Percentiles rank a stretch among this genome's conserved stretches.
Evolutionary conservation across 805 yeast genomes (phyloP).

Genomic region (Hanseniaspora pseudoguilliermondii): DNA sequence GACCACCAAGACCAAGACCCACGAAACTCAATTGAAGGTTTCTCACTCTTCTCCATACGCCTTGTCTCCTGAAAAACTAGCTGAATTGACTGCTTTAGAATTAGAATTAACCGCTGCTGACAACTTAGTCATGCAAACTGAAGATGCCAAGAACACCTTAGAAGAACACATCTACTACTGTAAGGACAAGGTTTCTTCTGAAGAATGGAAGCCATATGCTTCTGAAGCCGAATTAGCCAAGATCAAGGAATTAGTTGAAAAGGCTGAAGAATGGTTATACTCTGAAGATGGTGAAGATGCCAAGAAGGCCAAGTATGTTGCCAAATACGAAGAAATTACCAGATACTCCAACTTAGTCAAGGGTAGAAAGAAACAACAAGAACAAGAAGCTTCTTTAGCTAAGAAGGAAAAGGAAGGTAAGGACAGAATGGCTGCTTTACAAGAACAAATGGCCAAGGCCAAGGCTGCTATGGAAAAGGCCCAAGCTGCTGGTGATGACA

Average conservation of each 20-base stretch:
- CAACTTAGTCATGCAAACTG: slow-evolving; percentile 95
- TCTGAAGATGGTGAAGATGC: slow-evolving; percentile 88
- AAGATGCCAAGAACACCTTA: slow-evolving; percentile 93
- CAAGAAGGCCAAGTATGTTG: slow-evolving; percentile 90
- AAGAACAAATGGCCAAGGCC: slow-evolving; percentile 56
- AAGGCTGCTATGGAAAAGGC: slow-evolving; percentile 24
- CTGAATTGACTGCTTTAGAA: slow-evolving; percentile 67
- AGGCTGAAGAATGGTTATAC: slow-evolving; percentile 96
- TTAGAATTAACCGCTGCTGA: slow-evolving; percentile 74
- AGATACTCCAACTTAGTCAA: slow-evolving; percentile 86
- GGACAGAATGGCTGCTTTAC: slow-evolving; percentile 66
- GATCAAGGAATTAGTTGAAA: slow-evolving; percentile 56
- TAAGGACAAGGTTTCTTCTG: slow-evolving; percentile 70
- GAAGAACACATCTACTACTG: slow-evolving; percentile 97
- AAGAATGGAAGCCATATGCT: slow-evolving; percentile 76
- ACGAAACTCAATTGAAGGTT: slow-evolving; percentile 68
- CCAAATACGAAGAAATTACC: slow-evolving; percentile 94
- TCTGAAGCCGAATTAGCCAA: slow-evolving; percentile 78
- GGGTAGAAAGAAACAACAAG: slow-evolving; percentile 88
- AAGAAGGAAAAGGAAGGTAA: slow-evolving; percentile 78
- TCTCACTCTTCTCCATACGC: slow-evolving; percentile 36
- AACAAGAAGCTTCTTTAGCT: slow-evolving; percentile 90
- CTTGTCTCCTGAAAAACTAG: slow-evolving; percentile 43
- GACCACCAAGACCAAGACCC: slow-evolving; percentile 53
- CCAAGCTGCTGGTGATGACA: slow-evolving; percentile 19